phyloP scores from a whole-genome alignment of 2,329 filamentous ascomycete species.

The Diaporthe nobilis region DNA sequence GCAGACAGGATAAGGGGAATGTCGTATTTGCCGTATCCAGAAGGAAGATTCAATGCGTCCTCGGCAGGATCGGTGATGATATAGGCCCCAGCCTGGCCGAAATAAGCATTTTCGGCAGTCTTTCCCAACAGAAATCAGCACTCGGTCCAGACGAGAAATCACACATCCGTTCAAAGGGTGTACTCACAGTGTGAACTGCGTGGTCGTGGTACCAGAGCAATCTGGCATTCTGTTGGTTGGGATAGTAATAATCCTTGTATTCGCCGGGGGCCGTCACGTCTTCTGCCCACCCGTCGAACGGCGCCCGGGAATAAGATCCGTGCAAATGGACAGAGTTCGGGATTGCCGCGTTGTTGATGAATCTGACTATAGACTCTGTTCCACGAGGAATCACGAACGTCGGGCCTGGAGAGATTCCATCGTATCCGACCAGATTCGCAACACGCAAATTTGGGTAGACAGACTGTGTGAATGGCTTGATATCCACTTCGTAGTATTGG shows the following conservation, averaged over 20 bases:
- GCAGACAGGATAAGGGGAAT: conserved; percentile 64
- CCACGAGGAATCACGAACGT: conserved; percentile 64
- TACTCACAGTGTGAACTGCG: conserved; percentile 49
- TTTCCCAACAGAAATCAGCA: conserved; percentile 44
- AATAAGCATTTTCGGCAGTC: conserved; percentile 69
- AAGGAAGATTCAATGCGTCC: conserved; percentile 62
- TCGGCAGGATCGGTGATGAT: conserved; percentile 66
- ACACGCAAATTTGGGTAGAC: conserved; percentile 54
- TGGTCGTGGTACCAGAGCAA: conserved; percentile 72
- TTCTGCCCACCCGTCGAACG: conserved; percentile 65
- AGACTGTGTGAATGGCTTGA: conserved; percentile 51
- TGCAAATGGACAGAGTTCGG: conserved; percentile 67
- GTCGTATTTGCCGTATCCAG: conserved; percentile 65
- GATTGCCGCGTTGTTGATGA: conserved; percentile 63
- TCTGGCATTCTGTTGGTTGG: conserved; percentile 66
- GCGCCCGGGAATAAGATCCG: conserved; percentile 64
- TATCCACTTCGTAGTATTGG: conserved; percentile 54
- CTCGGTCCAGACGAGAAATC: conserved; percentile 15
- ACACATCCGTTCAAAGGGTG: conserved; percentile 41
- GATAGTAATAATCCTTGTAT: conserved; percentile 75
- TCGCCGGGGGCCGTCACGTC: conserved; percentile 64
- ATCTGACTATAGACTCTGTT: conserved; percentile 66
- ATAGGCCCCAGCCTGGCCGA: conserved; percentile 70
- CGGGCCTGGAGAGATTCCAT: conserved; percentile 68
- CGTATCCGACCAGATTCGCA: conserved; percentile 60